Conservation (phyloP, 805 yeast genomes). For the Kregervanrija pseudodelftensis region DNA sequence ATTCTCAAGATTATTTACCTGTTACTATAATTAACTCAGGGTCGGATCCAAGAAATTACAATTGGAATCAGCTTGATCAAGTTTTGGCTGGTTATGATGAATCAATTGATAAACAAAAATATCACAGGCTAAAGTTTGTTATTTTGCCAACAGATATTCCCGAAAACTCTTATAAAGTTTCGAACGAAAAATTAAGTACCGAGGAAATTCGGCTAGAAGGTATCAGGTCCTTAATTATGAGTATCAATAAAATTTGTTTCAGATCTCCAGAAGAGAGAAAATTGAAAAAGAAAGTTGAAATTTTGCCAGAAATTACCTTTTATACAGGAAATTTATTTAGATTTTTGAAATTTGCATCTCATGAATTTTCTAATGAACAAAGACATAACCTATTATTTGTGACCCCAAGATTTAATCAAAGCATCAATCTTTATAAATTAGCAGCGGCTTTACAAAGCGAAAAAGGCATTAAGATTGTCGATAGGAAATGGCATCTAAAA, state of each 20-base stretch:
- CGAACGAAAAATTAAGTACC: slow-evolving; percentile 56
- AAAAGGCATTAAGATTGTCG: slow-evolving; percentile 60
- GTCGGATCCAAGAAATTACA: slow-evolving; percentile 46
- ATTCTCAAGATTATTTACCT: slow-evolving; percentile 57
- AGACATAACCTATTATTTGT: slow-evolving; percentile 16
- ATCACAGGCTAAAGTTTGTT: slow-evolving; percentile 74
- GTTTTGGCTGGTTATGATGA: slow-evolving; percentile 88
- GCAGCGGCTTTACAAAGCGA: slow-evolving; percentile 62
- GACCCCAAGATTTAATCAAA: slow-evolving; percentile 36
- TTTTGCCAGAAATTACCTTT: slow-evolving; percentile 69
- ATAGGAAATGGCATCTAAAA: slow-evolving; percentile 88
- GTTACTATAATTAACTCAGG: slow-evolving; percentile 47
- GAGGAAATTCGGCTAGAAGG: slow-evolving; percentile 96
- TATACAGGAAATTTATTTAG: slow-evolving; percentile 80
- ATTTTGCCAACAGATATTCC: slow-evolving; percentile 74
- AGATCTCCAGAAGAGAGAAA: slow-evolving; percentile 35
- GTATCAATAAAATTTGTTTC: slow-evolving; percentile 53
- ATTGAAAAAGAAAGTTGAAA: slow-evolving; percentile 35
- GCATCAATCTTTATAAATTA: slow-evolving; percentile 43
- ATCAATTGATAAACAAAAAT: slow-evolving; percentile 44
- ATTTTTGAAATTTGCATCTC: slow-evolving; percentile 40
- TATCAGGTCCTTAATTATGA: slow-evolving; percentile 55
- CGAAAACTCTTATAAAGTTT: slow-evolving; percentile 34
- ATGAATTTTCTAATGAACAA: slow-evolving; percentile 15
- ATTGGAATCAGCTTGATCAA: slow-evolving; percentile 93